Conservation (phyloP, 768 basidiomycete species). For the Agaricus subrufescens region DNA sequence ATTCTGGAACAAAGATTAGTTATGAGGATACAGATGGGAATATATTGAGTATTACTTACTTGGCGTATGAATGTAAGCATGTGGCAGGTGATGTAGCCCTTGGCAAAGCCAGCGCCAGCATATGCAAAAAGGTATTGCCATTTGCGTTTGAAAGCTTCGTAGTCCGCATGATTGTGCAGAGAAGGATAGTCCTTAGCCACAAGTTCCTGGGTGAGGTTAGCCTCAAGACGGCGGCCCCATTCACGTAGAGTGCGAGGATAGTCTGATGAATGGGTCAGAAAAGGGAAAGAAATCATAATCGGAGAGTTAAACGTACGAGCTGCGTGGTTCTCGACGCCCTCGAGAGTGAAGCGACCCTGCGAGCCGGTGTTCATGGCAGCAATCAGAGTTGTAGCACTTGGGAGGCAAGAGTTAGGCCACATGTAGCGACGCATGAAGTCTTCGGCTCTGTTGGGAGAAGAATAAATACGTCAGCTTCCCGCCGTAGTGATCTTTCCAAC, state of each 20-base stretch:
- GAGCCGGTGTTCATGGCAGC: conserved; percentile 67
- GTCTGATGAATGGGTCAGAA: conserved; percentile 30
- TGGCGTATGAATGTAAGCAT: conserved; percentile 73
- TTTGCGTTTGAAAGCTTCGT: conserved; percentile 70
- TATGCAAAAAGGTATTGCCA: conserved; percentile 85
- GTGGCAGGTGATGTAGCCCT: conserved; percentile 79
- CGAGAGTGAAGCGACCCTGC: conserved; percentile 74
- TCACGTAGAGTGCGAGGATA: conserved; percentile 92
- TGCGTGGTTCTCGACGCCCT: conserved; percentile 81
- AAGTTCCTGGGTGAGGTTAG: conserved; percentile 54
- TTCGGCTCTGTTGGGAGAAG: conserved; percentile 44
- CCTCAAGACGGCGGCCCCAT: conserved; percentile 77
- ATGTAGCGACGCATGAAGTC: conserved; percentile 87
- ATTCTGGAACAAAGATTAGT: conserved; percentile 28
- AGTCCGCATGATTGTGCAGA: conserved; percentile 50
- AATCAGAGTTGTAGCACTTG: conserved; percentile 79
- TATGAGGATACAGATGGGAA: neutral
- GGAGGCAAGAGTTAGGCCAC: conserved; percentile 88
- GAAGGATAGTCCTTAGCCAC: conserved; percentile 57
- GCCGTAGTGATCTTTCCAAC: neutral
- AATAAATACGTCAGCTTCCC: conserved; percentile 5
- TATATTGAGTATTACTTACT: conserved; percentile 30
- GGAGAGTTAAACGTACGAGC: conserved; percentile 46
- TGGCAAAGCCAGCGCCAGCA: conserved; percentile 73
- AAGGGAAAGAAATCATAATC: neutral